A percentile compares a stretch with the other conserved stretches of the same genome.
Conservation (phyloP, 345 rosid genomes). For the Eutrema yunnanense region DNA sequence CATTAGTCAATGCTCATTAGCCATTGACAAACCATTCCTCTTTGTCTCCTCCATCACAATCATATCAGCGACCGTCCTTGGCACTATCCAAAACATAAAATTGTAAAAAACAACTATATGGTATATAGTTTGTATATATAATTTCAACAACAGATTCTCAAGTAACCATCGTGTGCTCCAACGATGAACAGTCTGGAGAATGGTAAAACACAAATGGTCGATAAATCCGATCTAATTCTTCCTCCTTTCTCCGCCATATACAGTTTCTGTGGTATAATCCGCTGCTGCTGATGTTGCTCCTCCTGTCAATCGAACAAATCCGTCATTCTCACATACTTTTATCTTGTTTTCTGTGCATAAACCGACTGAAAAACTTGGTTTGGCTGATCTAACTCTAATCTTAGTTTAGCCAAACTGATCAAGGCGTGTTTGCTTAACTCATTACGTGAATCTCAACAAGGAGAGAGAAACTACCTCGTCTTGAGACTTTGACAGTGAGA, state of each 20-base stretch:
- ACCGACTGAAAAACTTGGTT: neutral
- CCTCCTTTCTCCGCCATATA: constrained; percentile 48
- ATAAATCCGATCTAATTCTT: constrained; percentile 54
- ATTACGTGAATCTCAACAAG: neutral
- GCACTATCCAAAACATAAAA: neutral
- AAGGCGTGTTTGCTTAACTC: neutral
- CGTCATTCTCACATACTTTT: neutral
- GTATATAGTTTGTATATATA: neutral
- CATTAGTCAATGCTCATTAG: neutral
- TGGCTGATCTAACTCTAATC: neutral
- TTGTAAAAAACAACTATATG: neutral
- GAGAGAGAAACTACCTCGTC: constrained; percentile 50
- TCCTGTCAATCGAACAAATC: constrained; percentile 42
- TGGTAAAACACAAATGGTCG: constrained; percentile 71
- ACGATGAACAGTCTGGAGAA: constrained; percentile 73
- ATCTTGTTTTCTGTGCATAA: neutral
- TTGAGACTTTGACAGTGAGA: constrained; percentile 48
- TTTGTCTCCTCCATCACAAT: neutral
- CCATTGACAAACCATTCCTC: neutral
- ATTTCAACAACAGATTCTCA: constrained; percentile 67
- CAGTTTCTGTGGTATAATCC: constrained; percentile 63
- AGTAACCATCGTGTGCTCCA: constrained; percentile 82
- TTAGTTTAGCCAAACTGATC: neutral
- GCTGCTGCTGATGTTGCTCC: constrained; percentile 34
- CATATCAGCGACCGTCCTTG: neutral